Conservation (phyloP, 2,329 filamentous ascomycete species). For the Eurotiales sp. region DNA sequence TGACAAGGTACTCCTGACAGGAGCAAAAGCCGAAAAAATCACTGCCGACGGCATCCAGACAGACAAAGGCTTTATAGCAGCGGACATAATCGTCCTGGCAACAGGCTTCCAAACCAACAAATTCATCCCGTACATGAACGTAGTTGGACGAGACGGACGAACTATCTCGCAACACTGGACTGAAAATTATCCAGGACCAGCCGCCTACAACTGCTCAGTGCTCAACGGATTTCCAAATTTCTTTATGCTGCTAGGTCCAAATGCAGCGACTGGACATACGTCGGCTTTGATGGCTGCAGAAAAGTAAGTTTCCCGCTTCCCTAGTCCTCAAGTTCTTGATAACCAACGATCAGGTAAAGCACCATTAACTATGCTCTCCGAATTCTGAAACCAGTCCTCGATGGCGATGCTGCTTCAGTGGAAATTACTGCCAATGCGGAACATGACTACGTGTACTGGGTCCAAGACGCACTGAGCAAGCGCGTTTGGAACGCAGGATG, state of each 20-base stretch:
- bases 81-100: slow-evolving; percentile 26
- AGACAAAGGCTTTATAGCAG: slow-evolving; percentile 20
- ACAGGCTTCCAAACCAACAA: slow-evolving; percentile 26
- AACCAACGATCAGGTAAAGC: slow-evolving; percentile 15
- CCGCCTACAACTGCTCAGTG: slow-evolving; percentile 57
- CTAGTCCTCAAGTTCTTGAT: not conserved
- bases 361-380: slow-evolving; percentile 57
- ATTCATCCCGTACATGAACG: slow-evolving; percentile 22
- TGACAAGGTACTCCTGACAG: slow-evolving; percentile 51
- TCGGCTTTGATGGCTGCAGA: slow-evolving; percentile 58
- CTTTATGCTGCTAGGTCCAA: slow-evolving; percentile 32
- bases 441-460: slow-evolving; percentile 40
- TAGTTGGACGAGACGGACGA: slow-evolving; percentile 23
- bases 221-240: slow-evolving; percentile 50
- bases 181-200: slow-evolving; percentile 51
- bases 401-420: slow-evolving; percentile 38
- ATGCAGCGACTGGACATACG: slow-evolving; percentile 35
- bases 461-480: slow-evolving; percentile 43
- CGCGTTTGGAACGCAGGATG: slow-evolving; percentile 46
- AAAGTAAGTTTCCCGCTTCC: slow-evolving; percentile 35
- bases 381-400: slow-evolving; percentile 52
- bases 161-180: slow-evolving; percentile 23
- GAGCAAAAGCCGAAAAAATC: slow-evolving; percentile 47
- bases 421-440: slow-evolving; percentile 48
- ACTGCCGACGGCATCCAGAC: slow-evolving; percentile 37